These are phyloP conservation scores for Tilletia indica DNA, from an alignment of 1,284 basidiomycete species.

Conservation along the genomic window DNA sequence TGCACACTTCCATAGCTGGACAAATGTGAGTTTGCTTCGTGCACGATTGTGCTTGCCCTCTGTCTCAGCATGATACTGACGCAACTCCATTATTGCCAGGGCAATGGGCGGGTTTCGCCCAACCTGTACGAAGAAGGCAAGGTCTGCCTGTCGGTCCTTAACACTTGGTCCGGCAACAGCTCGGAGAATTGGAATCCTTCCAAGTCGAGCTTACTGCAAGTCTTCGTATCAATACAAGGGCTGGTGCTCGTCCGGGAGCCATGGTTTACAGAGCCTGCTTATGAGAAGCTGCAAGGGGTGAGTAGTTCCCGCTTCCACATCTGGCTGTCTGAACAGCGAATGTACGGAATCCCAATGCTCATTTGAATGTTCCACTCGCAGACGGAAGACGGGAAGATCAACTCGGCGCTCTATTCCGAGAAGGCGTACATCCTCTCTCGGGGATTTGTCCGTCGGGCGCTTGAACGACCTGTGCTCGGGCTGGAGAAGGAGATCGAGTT, in stretches of 20 bases:
- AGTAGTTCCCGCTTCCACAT: too few species aligned
- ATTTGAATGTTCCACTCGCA: constrained; percentile 63
- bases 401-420: constrained; percentile 73
- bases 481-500: constrained; percentile 72
- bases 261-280: constrained; percentile 57
- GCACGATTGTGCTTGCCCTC: too few species aligned
- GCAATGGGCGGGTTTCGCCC: constrained; percentile 63
- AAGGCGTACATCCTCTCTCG: constrained; percentile 88
- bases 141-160: constrained; percentile 85
- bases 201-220: constrained; percentile 79
- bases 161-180: constrained; percentile 75
- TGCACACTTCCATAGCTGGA: constrained; percentile 90
- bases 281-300: constrained; percentile 53
- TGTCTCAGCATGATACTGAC: too few species aligned
- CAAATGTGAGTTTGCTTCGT: constrained; percentile 68
- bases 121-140: constrained; percentile 95
- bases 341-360: too few species aligned
- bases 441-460: constrained; percentile 78
- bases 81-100: too few species aligned
- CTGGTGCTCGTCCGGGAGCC: constrained; percentile 87
- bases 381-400: constrained; percentile 81
- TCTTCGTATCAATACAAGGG: constrained; percentile 88
- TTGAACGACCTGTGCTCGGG: constrained; percentile 72
- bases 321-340: too few species aligned
- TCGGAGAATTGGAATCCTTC: constrained; percentile 61